Evolutionary conservation across 2,329 filamentous ascomycete genomes (phyloP).

Genomic region (Penicillium polonicum): DNA sequence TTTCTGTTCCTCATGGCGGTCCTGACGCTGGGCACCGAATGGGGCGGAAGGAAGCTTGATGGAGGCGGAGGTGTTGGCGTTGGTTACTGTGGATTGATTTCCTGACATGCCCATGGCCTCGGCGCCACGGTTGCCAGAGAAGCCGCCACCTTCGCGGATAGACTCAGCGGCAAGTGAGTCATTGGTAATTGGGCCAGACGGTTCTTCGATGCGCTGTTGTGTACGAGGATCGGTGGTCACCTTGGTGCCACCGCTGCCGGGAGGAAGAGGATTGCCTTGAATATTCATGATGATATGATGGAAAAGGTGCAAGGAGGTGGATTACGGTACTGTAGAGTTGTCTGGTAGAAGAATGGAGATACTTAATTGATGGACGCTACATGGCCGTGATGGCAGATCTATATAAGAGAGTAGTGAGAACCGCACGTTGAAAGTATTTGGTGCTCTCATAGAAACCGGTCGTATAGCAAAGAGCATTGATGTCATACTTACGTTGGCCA

Average conservation of each 20-base stretch:
- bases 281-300: constrained; percentile 37
- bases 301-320: neutral
- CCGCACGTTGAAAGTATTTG: neutral
- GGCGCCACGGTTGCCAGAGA: constrained; percentile 59
- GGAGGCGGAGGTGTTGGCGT: constrained; percentile 55
- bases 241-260: constrained; percentile 37
- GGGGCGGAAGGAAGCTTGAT: constrained; percentile 51
- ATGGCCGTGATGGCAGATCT: constrained; percentile 15
- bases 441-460: neutral
- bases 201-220: constrained; percentile 59
- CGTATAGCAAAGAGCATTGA: constrained; percentile 20
- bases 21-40: constrained; percentile 48
- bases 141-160: constrained; percentile 57
- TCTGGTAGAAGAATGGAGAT: neutral
- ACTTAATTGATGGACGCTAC: neutral
- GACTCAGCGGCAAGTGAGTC: constrained; percentile 79
- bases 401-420: constrained; percentile 21
- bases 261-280: constrained; percentile 39
- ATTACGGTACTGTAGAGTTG: neutral
- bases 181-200: constrained; percentile 60
- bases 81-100: constrained; percentile 56
- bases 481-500: constrained; percentile 34
- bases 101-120: constrained; percentile 52
- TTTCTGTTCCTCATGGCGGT: constrained; percentile 43
- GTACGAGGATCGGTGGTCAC: constrained; percentile 50